Evolutionary conservation across 2,329 filamentous ascomycete species (phyloP), one percentile per base, ranked within the genome.

Genomic region (Trichoderma sp.): DNA sequence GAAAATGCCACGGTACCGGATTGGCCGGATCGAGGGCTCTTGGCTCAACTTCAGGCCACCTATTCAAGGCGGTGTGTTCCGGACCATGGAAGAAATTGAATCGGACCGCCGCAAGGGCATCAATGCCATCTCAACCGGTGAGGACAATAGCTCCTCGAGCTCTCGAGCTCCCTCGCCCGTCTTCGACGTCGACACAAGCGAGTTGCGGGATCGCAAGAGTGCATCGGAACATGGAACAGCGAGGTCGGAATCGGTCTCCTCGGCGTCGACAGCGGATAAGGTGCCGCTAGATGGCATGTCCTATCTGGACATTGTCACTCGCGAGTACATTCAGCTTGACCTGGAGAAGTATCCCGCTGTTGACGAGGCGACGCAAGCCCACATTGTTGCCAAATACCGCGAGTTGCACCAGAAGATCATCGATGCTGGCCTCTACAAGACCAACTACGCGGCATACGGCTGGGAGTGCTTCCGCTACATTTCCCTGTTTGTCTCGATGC

Each of bases 31-130:
- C 65, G 85, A 95, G 73, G 91, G 92, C 34, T 81, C 80, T 67
- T 99, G 95, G 95, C 80, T 81, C 67, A 97, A 97, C 76, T 96
- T 97, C 74, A 73, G 91, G 7, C 93, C 95, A 5, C 94, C 95
- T 0, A 94, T 98, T 60, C 94, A 98, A 77, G 93, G 93, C 65
- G 94, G 94, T 48, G 83, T 83, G 66, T 96, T 93, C 76, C 85
- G 89, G 69, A 77, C 79, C 24, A 71, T 74, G 17, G 68, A 69
- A 54, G 74, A 78, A 28, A 74, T 77, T 7, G 76, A 79, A 51
- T 74, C 78, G 41, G 77, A 76, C 56, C 76, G 77, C 19, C 48
- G 21, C 51, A 69, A 72, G 12, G 58, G 68, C 51, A 63, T 67
- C 19, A 14, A 17, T 70, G 9, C 64, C 44, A 69, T 57, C 34